Evolutionary conservation across 371 early-diverging fungal genomes (phyloP).

Genomic region (Mortierella sp.): DNA sequence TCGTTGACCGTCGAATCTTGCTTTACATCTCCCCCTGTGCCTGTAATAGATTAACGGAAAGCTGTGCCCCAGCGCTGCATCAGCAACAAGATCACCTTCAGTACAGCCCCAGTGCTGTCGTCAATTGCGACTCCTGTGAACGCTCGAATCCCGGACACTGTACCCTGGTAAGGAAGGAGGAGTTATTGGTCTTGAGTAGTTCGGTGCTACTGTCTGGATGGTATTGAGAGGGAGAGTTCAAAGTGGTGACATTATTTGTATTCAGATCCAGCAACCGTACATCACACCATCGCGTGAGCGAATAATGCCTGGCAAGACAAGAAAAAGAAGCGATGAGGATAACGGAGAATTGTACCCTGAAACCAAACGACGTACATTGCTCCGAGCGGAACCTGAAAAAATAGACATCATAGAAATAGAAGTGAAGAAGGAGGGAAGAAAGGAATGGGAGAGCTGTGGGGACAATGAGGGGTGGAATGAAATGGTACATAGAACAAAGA

Average conservation of each 20-base stretch:
- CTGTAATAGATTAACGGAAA: too few relatives aligned
- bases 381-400: neutral
- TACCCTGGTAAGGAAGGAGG: neutral
- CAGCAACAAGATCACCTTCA: neutral
- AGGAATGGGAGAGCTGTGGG: neutral
- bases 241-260: neutral
- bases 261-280: neutral
- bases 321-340: too few relatives aligned
- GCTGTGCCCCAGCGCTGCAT: neutral
- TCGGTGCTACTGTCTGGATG: neutral
- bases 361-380: neutral
- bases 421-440: neutral
- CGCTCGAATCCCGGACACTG: neutral
- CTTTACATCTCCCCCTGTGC: too few relatives aligned
- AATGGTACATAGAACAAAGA: too few relatives aligned
- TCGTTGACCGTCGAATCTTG: neutral
- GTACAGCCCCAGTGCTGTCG: neutral
- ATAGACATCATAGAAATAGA: neutral
- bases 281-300: neutral
- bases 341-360: neutral
- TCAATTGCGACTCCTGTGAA: neutral
- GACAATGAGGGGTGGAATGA: neutral
- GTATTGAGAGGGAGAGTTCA: neutral
- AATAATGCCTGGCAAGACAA: slow-evolving; percentile 9
- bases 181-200: neutral